A percentile compares a stretch with the other conserved stretches of the same genome.
These are phyloP conservation scores for Sclerotinia nivalis DNA, from an alignment of 2,329 filamentous ascomycete genomes.

Conservation along the genomic window DNA sequence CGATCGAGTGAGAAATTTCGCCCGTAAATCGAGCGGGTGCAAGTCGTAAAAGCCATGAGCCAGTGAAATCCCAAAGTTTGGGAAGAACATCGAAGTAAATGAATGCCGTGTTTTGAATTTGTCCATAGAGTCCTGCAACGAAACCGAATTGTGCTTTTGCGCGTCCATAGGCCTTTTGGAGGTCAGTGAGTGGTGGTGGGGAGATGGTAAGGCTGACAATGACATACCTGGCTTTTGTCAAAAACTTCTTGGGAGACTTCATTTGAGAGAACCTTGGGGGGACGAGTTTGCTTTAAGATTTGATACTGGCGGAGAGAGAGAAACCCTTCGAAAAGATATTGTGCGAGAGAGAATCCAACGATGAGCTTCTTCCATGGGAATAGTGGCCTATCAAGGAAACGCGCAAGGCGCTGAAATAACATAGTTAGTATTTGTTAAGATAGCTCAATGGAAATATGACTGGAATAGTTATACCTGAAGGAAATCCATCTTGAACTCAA, in stretches of 20 bases:
- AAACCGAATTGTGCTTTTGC: conserved; percentile 92
- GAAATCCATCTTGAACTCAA: conserved; percentile 40
- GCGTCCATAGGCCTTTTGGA: conserved; percentile 75
- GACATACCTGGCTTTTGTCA: conserved; percentile 79
- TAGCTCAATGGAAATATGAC: not conserved
- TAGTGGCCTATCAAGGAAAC: conserved; percentile 82
- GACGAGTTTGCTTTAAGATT: conserved; percentile 74
- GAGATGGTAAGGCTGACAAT: conserved; percentile 18
- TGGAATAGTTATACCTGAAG: conserved; percentile 38
- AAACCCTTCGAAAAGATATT: conserved; percentile 88
- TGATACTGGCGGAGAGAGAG: conserved; percentile 88
- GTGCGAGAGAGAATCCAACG: conserved; percentile 87
- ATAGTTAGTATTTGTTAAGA: conserved; percentile 29
- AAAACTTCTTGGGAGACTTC: conserved; percentile 89
- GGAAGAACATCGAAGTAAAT: conserved; percentile 91
- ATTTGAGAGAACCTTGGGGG: conserved; percentile 82
- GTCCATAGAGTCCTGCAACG: conserved; percentile 76
- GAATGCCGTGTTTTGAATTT: conserved; percentile 84
- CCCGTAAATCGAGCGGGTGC: conserved; percentile 78
- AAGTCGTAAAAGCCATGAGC: conserved; percentile 70
- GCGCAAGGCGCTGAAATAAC: conserved; percentile 66
- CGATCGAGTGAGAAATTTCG: conserved; percentile 89
- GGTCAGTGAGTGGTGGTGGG: conserved; percentile 27
- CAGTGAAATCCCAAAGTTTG: conserved; percentile 83
- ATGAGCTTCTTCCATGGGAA: conserved; percentile 99